Conservation (phyloP, 768 basidiomycete genomes). For the Dioszegia crocea region DNA sequence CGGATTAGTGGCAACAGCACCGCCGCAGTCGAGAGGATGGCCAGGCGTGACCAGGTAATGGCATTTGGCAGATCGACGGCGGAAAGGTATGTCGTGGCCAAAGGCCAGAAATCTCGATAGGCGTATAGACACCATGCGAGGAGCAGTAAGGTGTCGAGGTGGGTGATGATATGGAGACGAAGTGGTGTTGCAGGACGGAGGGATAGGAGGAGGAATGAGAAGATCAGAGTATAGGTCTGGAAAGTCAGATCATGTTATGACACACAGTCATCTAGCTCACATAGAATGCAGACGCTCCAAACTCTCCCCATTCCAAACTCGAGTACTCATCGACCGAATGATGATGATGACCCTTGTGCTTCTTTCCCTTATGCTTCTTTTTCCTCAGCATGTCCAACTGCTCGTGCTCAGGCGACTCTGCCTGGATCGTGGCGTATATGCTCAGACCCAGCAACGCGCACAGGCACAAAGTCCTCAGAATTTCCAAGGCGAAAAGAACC, state of each 20-base stretch:
- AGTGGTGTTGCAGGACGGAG: constrained; percentile 50
- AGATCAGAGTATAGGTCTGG: constrained; percentile 55
- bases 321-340: constrained; percentile 46
- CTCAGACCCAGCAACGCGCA: constrained; percentile 57
- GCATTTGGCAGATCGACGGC: constrained; percentile 54
- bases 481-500: constrained; percentile 54
- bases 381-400: constrained; percentile 16
- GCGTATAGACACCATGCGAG: constrained; percentile 55
- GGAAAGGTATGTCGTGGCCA: constrained; percentile 56
- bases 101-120: constrained; percentile 61
- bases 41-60: constrained; percentile 58
- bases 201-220: constrained; percentile 53
- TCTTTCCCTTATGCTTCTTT: constrained; percentile 27
- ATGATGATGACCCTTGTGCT: constrained; percentile 42
- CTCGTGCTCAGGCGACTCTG: constrained; percentile 41
- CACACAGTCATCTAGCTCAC: constrained; percentile 32
- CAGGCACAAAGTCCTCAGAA: constrained; percentile 54
- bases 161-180: constrained; percentile 52
- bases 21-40: constrained; percentile 54
- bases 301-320: constrained; percentile 42
- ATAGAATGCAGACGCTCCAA: constrained; percentile 49
- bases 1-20: constrained; percentile 58
- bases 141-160: constrained; percentile 57
- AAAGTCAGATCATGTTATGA: neutral
- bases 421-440: constrained; percentile 52